Evolutionary conservation across 345 rosid genomes (phyloP).

Genomic region (Corymbia maculata): DNA sequence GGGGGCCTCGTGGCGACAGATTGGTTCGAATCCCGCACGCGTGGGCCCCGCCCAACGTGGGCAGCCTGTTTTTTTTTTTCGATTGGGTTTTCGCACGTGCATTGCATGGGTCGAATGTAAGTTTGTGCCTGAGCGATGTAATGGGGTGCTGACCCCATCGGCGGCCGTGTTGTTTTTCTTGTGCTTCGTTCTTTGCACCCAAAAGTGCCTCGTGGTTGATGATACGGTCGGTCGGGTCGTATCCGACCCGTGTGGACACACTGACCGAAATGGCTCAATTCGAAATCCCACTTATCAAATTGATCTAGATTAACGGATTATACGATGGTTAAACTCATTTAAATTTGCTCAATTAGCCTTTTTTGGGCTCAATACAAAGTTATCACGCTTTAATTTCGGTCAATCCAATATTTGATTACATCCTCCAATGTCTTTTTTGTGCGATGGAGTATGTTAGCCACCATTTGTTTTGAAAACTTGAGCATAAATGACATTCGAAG

Average conservation of each 20-base stretch:
- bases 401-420: not conserved
- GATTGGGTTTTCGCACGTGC: not conserved
- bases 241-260: not conserved
- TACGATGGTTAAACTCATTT: not conserved
- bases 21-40: not conserved
- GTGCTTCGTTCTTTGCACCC: not conserved
- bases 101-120: not conserved
- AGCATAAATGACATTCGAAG: not conserved
- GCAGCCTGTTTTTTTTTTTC: not conserved
- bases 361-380: fast-evolving
- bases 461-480: not conserved
- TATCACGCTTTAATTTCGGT: not conserved
- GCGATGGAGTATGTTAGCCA: not conserved
- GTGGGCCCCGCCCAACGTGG: not conserved
- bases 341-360: not conserved
- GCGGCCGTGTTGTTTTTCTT: not conserved
- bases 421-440: not conserved
- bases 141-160: not conserved
- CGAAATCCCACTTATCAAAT: not conserved
- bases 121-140: not conserved
- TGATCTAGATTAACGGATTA: not conserved
- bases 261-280: not conserved
- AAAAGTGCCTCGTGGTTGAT: not conserved
- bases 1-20: not conserved
- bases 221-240: not conserved